phyloP scores from a whole-genome alignment of 2,329 filamentous ascomycete genomes.

The Pyrenochaeta sp. region DNA sequence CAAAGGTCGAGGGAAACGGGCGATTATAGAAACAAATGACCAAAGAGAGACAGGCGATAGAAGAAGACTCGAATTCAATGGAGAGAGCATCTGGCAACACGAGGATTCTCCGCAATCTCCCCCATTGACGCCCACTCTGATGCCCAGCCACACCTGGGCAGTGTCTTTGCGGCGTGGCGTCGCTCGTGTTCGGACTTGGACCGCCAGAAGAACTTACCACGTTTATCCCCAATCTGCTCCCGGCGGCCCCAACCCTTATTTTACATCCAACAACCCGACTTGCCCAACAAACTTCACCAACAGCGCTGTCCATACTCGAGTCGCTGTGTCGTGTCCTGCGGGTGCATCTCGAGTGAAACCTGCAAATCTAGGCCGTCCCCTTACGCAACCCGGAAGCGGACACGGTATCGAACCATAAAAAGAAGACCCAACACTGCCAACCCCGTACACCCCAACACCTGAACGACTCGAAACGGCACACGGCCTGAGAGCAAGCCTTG shows the following conservation, averaged over 20 bases:
- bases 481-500: not conserved
- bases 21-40: no score
- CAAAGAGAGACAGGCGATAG: no score
- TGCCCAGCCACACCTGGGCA: slow-evolving; percentile 2
- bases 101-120: not conserved
- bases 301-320: not conserved
- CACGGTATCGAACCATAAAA: slow-evolving; percentile 4
- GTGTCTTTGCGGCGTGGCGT: slow-evolving; percentile 13
- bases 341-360: not conserved
- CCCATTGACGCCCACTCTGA: not conserved
- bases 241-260: slow-evolving; percentile 7
- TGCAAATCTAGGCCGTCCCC: not conserved
- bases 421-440: not conserved
- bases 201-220: slow-evolving; percentile 17
- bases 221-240: slow-evolving; percentile 4
- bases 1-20: not conserved
- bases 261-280: not conserved
- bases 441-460: not conserved
- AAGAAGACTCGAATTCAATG: not conserved
- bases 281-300: not conserved
- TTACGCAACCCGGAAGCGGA: slow-evolving; percentile 8
- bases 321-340: not conserved
- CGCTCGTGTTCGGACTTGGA: slow-evolving; percentile 8
- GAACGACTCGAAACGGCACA: not conserved
- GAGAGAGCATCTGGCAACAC: not conserved